A percentile compares a stretch with the other conserved stretches of the same genome.
Conservation (phyloP, 2,329 filamentous ascomycete genomes). For the Sporothrix mexicana region DNA sequence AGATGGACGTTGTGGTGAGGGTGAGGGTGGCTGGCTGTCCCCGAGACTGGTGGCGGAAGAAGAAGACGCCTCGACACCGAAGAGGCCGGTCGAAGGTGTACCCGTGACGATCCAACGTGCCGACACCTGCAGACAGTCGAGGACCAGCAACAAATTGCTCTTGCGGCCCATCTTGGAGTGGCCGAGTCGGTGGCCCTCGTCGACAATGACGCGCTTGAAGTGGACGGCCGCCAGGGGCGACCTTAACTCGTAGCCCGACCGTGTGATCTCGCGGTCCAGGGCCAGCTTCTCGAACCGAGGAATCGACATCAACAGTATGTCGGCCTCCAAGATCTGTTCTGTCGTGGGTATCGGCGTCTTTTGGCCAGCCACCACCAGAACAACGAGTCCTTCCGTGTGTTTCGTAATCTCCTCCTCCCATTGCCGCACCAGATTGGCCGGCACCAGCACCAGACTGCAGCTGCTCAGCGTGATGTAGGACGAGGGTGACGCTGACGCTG, state of each 20-base stretch:
- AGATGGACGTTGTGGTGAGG: constrained; percentile 4
- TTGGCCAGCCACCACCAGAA: constrained; percentile 66
- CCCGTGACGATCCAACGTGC: constrained; percentile 89
- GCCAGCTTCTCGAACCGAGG: constrained; percentile 70
- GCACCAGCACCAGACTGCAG: constrained; percentile 78
- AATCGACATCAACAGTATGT: constrained; percentile 80
- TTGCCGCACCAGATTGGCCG: constrained; percentile 81
- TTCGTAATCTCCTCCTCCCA: constrained; percentile 82
- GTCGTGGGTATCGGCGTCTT: constrained; percentile 60
- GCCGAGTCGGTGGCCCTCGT: constrained; percentile 87
- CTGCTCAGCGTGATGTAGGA: constrained; percentile 64
- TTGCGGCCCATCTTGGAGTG: constrained; percentile 62
- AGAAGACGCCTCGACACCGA: no score
- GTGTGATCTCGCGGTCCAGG: constrained; percentile 51
- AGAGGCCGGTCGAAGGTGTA: constrained; percentile 83
- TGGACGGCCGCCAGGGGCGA: constrained; percentile 71
- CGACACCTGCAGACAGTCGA: constrained; percentile 66
- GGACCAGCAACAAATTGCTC: constrained; percentile 60
- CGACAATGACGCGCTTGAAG: constrained; percentile 88
- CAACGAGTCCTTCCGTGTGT: constrained; percentile 70
- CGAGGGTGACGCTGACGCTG: not conserved
- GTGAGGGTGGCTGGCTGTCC: not conserved
- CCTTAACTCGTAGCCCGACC: constrained; percentile 44
- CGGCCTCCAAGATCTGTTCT: constrained; percentile 66
- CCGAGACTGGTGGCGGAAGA: no score